Percentiles rank a stretch among this genome's conserved stretches.
These are phyloP conservation scores for Seiridium unicorne DNA, from an alignment of 2,329 filamentous ascomycete genomes.

Conservation along the genomic window DNA sequence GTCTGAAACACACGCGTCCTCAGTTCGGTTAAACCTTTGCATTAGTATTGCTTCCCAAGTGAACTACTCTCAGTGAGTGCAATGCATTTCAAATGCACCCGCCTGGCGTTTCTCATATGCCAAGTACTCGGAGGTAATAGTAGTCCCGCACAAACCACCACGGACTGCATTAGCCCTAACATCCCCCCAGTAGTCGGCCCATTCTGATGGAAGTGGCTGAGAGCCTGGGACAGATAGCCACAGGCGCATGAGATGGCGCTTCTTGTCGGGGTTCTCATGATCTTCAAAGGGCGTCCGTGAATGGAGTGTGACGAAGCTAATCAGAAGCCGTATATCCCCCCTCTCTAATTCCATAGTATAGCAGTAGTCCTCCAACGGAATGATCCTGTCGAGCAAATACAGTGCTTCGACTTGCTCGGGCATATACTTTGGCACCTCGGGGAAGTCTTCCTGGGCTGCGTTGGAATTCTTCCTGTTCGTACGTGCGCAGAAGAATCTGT, in stretches of 20 bases:
- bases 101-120: constrained; percentile 9
- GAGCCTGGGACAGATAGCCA: constrained; percentile 13
- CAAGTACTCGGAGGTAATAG: constrained; percentile 4
- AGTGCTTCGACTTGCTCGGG: constrained; percentile 9
- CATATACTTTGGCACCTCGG: constrained; percentile 9
- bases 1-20: too few relatives aligned
- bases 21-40: too few relatives aligned
- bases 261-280: constrained; percentile 9
- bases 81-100: constrained; percentile 5
- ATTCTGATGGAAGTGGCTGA: constrained; percentile 7
- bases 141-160: constrained; percentile 3
- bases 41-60: background rate
- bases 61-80: constrained; percentile 2
- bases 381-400: constrained; percentile 11
- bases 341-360: constrained; percentile 13
- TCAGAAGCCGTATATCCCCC: constrained; percentile 13
- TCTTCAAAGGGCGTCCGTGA: constrained; percentile 12
- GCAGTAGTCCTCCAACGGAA: constrained; percentile 11
- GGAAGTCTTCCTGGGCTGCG: constrained; percentile 12
- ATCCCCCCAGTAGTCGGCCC: constrained; percentile 15
- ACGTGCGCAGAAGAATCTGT: constrained; percentile 8
- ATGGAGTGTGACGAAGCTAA: constrained; percentile 14
- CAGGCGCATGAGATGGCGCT: constrained; percentile 14
- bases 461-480: constrained; percentile 12
- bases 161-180: constrained; percentile 5